phyloP scores from a whole-genome alignment of 2,329 filamentous ascomycete species.

The Cladosporium sp. region DNA sequence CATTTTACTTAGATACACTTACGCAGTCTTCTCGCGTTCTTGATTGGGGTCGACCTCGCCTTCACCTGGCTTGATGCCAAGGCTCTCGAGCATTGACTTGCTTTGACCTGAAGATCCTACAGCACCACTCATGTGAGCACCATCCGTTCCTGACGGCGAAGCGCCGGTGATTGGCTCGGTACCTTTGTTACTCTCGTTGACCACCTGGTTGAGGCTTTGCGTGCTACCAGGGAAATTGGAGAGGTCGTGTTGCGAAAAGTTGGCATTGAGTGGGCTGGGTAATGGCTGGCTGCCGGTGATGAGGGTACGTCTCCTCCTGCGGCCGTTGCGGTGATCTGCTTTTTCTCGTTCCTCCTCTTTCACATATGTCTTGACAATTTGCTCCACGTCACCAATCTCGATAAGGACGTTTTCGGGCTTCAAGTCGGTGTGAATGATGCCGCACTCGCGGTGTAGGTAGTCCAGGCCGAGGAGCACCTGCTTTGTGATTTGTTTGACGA shows the following conservation, averaged over 20 bases:
- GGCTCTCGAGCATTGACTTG: conserved; percentile 57
- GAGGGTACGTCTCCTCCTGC: conserved; percentile 81
- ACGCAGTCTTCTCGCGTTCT: conserved; percentile 91
- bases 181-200: conserved; percentile 67
- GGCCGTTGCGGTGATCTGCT: conserved; percentile 78
- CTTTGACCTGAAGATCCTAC: conserved; percentile 45
- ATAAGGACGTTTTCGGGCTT: conserved; percentile 98
- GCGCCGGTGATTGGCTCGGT: conserved; percentile 36
- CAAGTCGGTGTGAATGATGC: conserved; percentile 96
- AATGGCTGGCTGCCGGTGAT: conserved; percentile 97
- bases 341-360: conserved; percentile 71
- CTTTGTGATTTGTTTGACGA: conserved; percentile 98
- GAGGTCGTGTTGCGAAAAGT: conserved; percentile 75
- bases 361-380: conserved; percentile 95
- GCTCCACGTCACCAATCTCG: conserved; percentile 97
- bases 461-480: conserved; percentile 93
- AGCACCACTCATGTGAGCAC: conserved; percentile 53
- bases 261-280: conserved; percentile 89
- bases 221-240: conserved; percentile 55
- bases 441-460: conserved; percentile 94
- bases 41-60: conserved; percentile 60
- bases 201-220: conserved; percentile 76
- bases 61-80: conserved; percentile 50
- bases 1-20: conserved; percentile 40
- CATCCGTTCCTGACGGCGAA: conserved; percentile 33